phyloP scores from a whole-genome alignment of 2,329 filamentous ascomycete genomes.

The Leptosphaerulina australis region DNA sequence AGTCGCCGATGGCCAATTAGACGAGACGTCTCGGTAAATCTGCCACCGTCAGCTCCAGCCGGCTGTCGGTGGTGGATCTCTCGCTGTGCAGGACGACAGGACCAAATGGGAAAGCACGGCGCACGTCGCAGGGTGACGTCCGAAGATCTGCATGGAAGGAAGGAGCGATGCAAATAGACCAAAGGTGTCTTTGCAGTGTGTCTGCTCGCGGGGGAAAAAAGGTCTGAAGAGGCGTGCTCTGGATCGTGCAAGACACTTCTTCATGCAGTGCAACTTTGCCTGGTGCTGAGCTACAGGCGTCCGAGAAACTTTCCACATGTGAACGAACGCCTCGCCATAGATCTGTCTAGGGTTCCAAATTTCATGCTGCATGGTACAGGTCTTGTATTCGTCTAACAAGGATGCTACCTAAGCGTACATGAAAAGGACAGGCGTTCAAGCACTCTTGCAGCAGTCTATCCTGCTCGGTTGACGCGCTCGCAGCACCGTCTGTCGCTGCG shows the following conservation, averaged over 20 bases:
- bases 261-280: constrained; percentile 1
- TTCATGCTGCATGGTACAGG: constrained; percentile 14
- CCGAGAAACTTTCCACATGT: constrained; percentile 18
- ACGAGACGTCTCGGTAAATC: constrained; percentile 3
- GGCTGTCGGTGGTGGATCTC: constrained; percentile 12
- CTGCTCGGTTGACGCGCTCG: background rate
- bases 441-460: constrained; percentile 7
- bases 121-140: constrained; percentile 10
- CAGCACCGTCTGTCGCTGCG: background rate
- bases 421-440: constrained; percentile 10
- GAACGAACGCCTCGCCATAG: constrained; percentile 9
- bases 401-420: constrained; percentile 5
- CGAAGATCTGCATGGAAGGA: constrained; percentile 14
- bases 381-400: constrained; percentile 11
- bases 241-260: background rate
- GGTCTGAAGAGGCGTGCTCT: background rate
- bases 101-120: constrained; percentile 10
- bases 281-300: constrained; percentile 1
- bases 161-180: constrained; percentile 2
- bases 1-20: constrained; percentile 5
- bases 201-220: background rate
- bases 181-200: background rate
- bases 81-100: constrained; percentile 15
- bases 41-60: constrained; percentile 11
- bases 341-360: constrained; percentile 12